Percentiles rank a stretch among this genome's conserved stretches.
phyloP scores from a whole-genome alignment of 768 basidiomycete genomes.

The Pulveroboletus sp. region DNA sequence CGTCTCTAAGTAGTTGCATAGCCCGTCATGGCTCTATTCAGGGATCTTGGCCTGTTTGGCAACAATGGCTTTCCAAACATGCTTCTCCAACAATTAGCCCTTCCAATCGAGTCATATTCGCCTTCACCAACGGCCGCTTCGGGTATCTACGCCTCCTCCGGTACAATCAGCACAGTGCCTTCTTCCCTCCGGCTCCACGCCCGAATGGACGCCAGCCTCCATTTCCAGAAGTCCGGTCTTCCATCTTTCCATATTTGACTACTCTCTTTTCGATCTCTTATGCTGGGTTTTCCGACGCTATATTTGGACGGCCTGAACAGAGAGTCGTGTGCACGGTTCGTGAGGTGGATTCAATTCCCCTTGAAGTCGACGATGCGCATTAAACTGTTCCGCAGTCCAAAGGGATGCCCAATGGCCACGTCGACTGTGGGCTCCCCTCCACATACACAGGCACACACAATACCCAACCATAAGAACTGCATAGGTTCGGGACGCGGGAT shows the following conservation, averaged over 20 bases:
- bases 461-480: not conserved
- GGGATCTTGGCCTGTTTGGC: not conserved
- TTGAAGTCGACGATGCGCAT: not conserved
- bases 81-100: slow-evolving; percentile 5
- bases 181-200: slow-evolving; percentile 9
- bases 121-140: slow-evolving; percentile 3
- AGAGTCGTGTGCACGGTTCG: slow-evolving; percentile 3
- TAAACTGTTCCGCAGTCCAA: not conserved
- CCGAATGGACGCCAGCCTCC: not conserved
- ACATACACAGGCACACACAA: not conserved
- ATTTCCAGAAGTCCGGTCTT: slow-evolving; percentile 16
- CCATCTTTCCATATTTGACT: slow-evolving; percentile 14
- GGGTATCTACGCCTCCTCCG: slow-evolving; percentile 3
- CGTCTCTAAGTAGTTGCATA: too few relatives aligned
- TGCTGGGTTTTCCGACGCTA: not conserved
- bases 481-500: not conserved
- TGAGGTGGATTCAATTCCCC: not conserved
- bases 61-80: not conserved
- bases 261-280: slow-evolving; percentile 6
- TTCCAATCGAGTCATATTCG: slow-evolving; percentile 2
- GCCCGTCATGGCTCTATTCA: too few relatives aligned
- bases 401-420: not conserved
- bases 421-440: not conserved
- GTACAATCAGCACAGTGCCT: too few relatives aligned
- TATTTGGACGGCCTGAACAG: slow-evolving; percentile 1